These are phyloP conservation scores for Aspergillus nanangensis DNA, from an alignment of 495 filamentous ascomycete genomes.

Conservation along the genomic window DNA sequence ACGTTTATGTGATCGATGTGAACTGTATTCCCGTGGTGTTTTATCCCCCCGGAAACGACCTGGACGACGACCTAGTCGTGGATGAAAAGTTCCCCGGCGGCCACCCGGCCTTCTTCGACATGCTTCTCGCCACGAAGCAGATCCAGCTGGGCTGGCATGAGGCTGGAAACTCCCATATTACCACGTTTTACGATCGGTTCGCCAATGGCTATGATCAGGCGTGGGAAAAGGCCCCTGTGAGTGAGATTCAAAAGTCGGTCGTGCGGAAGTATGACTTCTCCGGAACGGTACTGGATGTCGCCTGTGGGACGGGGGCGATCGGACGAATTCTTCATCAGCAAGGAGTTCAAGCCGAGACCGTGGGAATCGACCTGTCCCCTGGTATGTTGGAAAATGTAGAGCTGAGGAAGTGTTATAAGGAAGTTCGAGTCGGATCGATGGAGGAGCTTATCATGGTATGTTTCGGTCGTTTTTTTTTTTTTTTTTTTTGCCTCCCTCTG, in stretches of 20 bases:
- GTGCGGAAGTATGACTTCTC: not conserved
- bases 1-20: not conserved
- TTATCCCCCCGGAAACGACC: not conserved
- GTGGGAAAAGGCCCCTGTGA: not conserved
- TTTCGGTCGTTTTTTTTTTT: not conserved
- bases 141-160: conserved; percentile 1
- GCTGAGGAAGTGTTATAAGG: not conserved
- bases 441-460: not conserved
- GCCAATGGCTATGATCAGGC: not conserved
- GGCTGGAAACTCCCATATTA: not conserved
- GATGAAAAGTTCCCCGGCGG: conserved; percentile 5
- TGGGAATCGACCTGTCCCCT: not conserved
- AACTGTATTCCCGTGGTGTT: not conserved
- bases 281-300: not conserved
- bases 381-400: conserved; percentile 10
- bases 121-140: conserved; percentile 7
- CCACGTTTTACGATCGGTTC: conserved; percentile 1
- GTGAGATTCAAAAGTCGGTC: not conserved
- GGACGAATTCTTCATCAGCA: not conserved
- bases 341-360: not conserved
- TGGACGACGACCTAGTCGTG: conserved; percentile 1
- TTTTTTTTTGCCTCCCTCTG: not conserved
- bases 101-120: conserved; percentile 7
- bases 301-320: not conserved
- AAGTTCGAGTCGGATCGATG: not conserved